Evolutionary conservation across 106 monocot genomes (phyloP).

Genomic region (Allium sativum): DNA sequence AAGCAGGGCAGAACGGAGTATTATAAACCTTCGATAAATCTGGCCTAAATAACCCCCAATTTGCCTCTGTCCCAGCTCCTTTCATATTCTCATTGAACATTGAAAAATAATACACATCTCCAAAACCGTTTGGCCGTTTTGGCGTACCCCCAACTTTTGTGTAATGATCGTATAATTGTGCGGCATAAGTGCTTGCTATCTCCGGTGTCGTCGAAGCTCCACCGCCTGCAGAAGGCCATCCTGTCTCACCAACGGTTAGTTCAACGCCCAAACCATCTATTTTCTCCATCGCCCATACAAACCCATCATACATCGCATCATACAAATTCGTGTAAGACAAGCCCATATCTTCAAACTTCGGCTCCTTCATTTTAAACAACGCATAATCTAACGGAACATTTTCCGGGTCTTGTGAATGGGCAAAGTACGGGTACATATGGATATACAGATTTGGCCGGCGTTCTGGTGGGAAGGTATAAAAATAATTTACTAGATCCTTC

Average conservation of each 20-base stretch:
- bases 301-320: constrained; percentile 23
- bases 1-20: too few relatives aligned
- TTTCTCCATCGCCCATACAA: constrained; percentile 25
- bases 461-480: too few relatives aligned
- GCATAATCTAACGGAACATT: constrained; percentile 3
- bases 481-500: too few relatives aligned
- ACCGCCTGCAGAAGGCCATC: constrained; percentile 29
- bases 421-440: constrained; percentile 24
- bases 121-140: background rate
- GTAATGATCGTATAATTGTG: constrained; percentile 11
- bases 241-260: constrained; percentile 12
- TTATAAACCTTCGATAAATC: too few relatives aligned
- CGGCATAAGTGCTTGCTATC: constrained; percentile 14
- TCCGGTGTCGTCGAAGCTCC: constrained; percentile 13
- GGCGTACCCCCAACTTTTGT: constrained; percentile 3
- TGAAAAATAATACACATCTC: constrained; percentile 10
- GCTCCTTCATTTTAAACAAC: background rate
- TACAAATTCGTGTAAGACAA: constrained; percentile 13
- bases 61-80: constrained; percentile 2
- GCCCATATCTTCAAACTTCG: constrained; percentile 7
- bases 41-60: constrained; percentile 15
- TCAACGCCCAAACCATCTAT: background rate
- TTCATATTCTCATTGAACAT: constrained; percentile 18
- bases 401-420: constrained; percentile 1
- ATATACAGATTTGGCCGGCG: too few relatives aligned